Evolutionary conservation across 106 monocot species (phyloP).

Genomic region (Dendrobium nobile): DNA sequence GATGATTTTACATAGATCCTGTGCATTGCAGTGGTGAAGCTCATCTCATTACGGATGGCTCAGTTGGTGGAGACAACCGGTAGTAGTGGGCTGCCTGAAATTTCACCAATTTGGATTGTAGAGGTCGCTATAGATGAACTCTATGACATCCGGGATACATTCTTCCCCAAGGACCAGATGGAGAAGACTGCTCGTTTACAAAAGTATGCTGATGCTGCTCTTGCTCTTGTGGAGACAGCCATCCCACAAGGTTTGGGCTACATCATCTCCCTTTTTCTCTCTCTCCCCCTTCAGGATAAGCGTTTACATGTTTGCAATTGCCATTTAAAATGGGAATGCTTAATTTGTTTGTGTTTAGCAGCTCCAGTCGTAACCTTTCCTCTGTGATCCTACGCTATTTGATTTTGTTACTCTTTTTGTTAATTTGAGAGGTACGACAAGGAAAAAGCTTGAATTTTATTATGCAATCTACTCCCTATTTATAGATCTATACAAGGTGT

Average conservation of each 20-base stretch:
- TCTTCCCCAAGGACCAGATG: slow-evolving; percentile 48
- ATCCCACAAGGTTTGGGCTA: slow-evolving; percentile 39
- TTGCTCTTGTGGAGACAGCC: slow-evolving; percentile 47
- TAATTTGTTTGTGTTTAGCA: slow-evolving; percentile 2
- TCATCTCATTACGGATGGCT: background rate
- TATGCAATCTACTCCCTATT: too few relatives aligned
- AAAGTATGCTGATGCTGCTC: slow-evolving; percentile 55
- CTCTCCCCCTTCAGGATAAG: background rate
- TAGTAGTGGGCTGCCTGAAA: background rate
- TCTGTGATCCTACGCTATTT: background rate
- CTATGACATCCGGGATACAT: slow-evolving; percentile 64
- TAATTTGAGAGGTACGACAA: too few relatives aligned
- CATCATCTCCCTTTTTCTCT: too few relatives aligned
- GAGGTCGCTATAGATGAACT: slow-evolving; percentile 56
- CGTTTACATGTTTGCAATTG: background rate
- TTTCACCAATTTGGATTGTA: slow-evolving; percentile 20
- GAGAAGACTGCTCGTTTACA: slow-evolving; percentile 50
- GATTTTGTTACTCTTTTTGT: background rate
- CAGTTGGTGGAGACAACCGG: background rate
- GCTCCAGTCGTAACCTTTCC: background rate
- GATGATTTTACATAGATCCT: background rate
- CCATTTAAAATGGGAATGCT: background rate
- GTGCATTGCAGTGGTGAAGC: background rate
- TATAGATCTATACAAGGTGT: too few relatives aligned
- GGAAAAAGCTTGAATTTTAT: too few relatives aligned